Base-by-base conservation (phyloP, 768 basidiomycete genomes). In the Melanogaster broomeanus region DNA sequence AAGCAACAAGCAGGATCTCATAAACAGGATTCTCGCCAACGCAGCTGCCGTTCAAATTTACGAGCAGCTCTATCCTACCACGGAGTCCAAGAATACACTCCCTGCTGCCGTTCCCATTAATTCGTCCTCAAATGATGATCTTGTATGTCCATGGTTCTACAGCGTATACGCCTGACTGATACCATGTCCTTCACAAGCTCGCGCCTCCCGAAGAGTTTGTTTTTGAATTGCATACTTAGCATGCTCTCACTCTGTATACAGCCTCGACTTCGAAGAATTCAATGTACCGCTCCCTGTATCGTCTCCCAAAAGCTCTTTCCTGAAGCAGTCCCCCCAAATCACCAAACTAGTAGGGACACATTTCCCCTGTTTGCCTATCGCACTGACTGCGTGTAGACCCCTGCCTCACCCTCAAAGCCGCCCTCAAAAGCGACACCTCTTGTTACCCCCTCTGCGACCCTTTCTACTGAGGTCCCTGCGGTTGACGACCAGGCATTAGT, bases 1-100 rank as follows among this genome's bases (percentile, higher is more conserved):
- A 63, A 75, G 80, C 6, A 87, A 79, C 63, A 90, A 89, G 67
- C 62, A 71, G 0, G 88, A 88, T 58, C 83, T 90, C 63, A 78
- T 88, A 57, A 65, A 81, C 27, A 80, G 78, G 58, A 83, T 89
- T 49, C 66, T 80, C 41, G 79, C 80, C 25, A 79, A 71, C 48
- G 71, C 75, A 15, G 60, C 68, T 0, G 87, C 87, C 2, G 64
- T 81, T 42, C 72, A 75, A 31, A 73, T 74, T 18, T 85, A 82
- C 70, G 69, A 77, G 43, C 45, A 61, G 49, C 64, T 72, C 30
- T 69, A 76, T 54, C 68, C 66, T 16, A 63, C 71, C 16, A 60
- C 72, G 45, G 42, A 57, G 18, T 39, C 56, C 6, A 52, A 56
- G 22, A 34, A 49, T 56, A 71, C 61, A 52, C 50, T 48, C 33